A percentile compares a stretch with the other conserved stretches of the same genome.
These are phyloP conservation scores for Dacryopinax primogenitus DNA, from an alignment of 768 basidiomycete species.

Conservation along the genomic window DNA sequence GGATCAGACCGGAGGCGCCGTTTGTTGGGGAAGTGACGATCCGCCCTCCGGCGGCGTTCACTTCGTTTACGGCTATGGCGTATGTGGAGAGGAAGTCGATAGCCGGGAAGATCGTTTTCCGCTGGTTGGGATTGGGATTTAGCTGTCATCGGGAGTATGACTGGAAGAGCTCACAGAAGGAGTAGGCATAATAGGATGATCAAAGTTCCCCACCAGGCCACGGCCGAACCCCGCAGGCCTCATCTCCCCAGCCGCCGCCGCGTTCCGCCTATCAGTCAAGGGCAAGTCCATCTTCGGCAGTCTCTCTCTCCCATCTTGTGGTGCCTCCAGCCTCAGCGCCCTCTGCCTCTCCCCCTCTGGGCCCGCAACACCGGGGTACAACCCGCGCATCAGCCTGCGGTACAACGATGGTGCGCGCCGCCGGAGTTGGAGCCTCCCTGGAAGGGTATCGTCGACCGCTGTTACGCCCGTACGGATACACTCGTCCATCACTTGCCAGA, in stretches of 20 bases:
- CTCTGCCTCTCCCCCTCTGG: slow-evolving; percentile 16
- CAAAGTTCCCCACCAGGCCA: not conserved
- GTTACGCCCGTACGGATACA: slow-evolving; percentile 80
- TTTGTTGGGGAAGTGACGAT: slow-evolving; percentile 94
- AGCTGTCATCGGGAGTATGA: slow-evolving; percentile 6
- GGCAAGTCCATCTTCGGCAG: not conserved
- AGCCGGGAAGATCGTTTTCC: slow-evolving; percentile 77
- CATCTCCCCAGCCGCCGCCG: not conserved
- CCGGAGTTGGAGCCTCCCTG: slow-evolving; percentile 67
- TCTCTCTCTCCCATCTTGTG: not conserved
- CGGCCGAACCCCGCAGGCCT: not conserved
- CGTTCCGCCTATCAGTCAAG: not conserved
- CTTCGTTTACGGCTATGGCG: slow-evolving; percentile 85
- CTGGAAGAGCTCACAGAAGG: not conserved
- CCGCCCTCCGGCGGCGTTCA: slow-evolving; percentile 76
- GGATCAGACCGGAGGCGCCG: slow-evolving; percentile 81
- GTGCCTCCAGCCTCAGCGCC: not conserved
- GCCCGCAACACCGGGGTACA: slow-evolving; percentile 39
- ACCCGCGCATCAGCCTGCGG: slow-evolving; percentile 73
- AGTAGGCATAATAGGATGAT: not conserved
- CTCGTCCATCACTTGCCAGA: slow-evolving; percentile 87
- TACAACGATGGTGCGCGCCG: slow-evolving; percentile 84
- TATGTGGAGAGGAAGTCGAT: slow-evolving; percentile 90
- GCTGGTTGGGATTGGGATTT: slow-evolving; percentile 31
- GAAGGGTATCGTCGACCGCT: slow-evolving; percentile 61